phyloP scores from a whole-genome alignment of 163 green algal genomes.

The Prototheca cutis region DNA sequence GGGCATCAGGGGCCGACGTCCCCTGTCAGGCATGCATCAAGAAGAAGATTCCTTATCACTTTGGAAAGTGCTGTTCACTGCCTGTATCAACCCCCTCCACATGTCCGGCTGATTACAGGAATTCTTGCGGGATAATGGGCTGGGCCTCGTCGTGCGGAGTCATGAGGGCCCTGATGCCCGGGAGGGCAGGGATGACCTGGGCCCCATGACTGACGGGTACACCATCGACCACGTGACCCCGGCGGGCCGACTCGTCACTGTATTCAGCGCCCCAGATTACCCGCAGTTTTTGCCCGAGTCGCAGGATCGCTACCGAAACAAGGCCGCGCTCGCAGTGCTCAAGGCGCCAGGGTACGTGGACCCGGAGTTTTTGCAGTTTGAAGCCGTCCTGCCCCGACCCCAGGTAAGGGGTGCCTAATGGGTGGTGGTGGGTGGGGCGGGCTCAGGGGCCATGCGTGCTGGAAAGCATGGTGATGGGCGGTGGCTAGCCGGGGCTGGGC shows the following conservation, averaged over 20 bases:
- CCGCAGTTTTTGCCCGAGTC: constrained; percentile 51
- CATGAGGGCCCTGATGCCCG: constrained; percentile 95
- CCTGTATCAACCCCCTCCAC: no score
- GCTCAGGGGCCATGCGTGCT: no score
- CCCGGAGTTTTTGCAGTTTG: constrained; percentile 36
- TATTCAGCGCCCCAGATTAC: constrained; percentile 88
- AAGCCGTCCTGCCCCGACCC: constrained; percentile 32
- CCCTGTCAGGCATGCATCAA: no score
- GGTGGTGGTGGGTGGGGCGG: no score
- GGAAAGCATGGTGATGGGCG: no score
- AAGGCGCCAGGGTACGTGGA: constrained; percentile 28
- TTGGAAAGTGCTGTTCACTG: no score
- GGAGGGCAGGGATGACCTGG: constrained; percentile 59
- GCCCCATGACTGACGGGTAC: constrained; percentile 60
- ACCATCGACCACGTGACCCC: constrained; percentile 69
- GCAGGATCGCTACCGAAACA: constrained; percentile 53
- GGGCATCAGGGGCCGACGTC: no score
- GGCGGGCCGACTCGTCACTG: constrained; percentile 28
- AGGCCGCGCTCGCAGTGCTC: constrained; percentile 62
- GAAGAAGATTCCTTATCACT: no score
- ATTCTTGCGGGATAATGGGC: constrained; percentile 66
- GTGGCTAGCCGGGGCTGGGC: no score
- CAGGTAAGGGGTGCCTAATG: no score
- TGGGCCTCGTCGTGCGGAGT: constrained; percentile 81
- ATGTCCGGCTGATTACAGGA: no score